A percentile compares a stretch with the other conserved stretches of the same genome.
Conservation (phyloP, 2,329 filamentous ascomycete genomes). For the Hirsutella minnesotensis region DNA sequence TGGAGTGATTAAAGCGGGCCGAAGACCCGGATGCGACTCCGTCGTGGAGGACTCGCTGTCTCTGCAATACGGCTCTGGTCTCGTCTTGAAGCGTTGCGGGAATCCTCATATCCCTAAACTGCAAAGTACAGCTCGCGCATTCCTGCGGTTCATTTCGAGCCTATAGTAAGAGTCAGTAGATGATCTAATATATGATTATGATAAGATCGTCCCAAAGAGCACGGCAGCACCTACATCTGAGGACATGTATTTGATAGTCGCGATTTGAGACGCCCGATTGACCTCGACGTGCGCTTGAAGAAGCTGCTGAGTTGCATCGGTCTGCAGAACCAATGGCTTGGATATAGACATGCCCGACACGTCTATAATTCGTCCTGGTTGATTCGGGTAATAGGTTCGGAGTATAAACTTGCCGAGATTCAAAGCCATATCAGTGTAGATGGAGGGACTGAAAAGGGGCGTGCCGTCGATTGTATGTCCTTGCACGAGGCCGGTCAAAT, state of each 20-base stretch:
- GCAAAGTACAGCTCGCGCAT: slow-evolving; percentile 4
- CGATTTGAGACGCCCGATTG: background rate
- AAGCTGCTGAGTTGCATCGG: background rate
- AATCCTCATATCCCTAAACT: slow-evolving; percentile 1
- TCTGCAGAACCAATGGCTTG: slow-evolving; percentile 6
- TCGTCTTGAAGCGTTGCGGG: background rate
- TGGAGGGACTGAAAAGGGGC: slow-evolving; percentile 50
- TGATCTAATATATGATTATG: too few relatives aligned
- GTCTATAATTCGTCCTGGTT: slow-evolving; percentile 18
- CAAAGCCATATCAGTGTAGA: slow-evolving; percentile 49
- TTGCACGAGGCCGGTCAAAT: slow-evolving; percentile 45
- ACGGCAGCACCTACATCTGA: slow-evolving; percentile 4
- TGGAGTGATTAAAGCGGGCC: slow-evolving; percentile 3
- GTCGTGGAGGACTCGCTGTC: slow-evolving; percentile 1
- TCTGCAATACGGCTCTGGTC: background rate
- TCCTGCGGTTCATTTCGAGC: slow-evolving; percentile 1
- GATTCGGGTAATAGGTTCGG: slow-evolving; percentile 1
- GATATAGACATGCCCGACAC: slow-evolving; percentile 31
- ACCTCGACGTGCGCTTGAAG: slow-evolving; percentile 2
- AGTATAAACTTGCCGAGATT: slow-evolving; percentile 44
- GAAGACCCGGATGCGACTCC: background rate
- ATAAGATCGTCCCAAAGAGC: too few relatives aligned
- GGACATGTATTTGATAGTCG: slow-evolving; percentile 5
- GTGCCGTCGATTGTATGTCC: slow-evolving; percentile 59
- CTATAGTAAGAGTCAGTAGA: background rate